Base-by-base conservation (phyloP, 176 grass and related monocot genomes). In the Carex littledalei region DNA sequence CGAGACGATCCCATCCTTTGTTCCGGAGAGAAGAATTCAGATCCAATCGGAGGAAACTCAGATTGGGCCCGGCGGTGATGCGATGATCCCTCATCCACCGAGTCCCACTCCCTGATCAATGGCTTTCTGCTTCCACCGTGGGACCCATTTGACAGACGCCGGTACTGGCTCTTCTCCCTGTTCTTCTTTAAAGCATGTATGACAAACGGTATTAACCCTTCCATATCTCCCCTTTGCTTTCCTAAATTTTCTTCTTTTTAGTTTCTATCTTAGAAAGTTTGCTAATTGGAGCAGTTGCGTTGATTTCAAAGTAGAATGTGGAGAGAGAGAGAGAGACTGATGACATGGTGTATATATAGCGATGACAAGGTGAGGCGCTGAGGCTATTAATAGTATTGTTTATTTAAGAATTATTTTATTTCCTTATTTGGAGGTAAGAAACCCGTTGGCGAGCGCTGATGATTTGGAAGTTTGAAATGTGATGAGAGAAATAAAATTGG, bases 121-220 rank as follows among this genome's bases (percentile, higher is more conserved):
- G 85, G 68, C 8, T 86, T 73, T 87, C 82, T 84, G 78, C 76
- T 85, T 39, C 91, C 71, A 79, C 82, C 82, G 56, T 74, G 85
- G 79, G 91, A 91, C 32, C 88, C 81, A 41, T 77, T 88, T 21
- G 87, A 78, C 55, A 87, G 71, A 85, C 86, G 49, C 62, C 89
- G 77, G 87, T 94, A 91, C 24, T 34, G 12, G 72, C 56, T 75
- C 10, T 84, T 84, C 57, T 41, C 79, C 8, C 80, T 22, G 84
- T 84, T 94, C 84, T 49, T 89, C 90, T 90, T 97, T 88, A 97
- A 83, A 24, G 62, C 89, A 56, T 88, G 86, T 21, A 94, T 93
- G 81, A 97, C 67, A 67, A 94, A 97, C 37, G 92, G 94, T 83
- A 94, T 93, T 85, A 97, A 78, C 4, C 92, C 94, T 50, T 97